Base-by-base conservation (phyloP, 495 filamentous ascomycete genomes). In the Penicillium bialowiezense region DNA sequence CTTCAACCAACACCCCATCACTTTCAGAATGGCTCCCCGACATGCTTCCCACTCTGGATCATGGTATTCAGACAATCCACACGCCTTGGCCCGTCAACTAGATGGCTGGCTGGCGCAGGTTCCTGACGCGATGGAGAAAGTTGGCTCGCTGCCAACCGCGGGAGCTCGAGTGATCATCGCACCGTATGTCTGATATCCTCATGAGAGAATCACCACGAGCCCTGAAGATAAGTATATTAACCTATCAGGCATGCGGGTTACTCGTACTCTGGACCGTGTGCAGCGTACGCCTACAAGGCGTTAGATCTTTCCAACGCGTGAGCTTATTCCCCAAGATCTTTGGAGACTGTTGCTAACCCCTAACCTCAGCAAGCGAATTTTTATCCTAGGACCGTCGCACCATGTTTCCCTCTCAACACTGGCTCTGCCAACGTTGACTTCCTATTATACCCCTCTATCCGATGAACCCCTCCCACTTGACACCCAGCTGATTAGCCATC, bases 301-400 rank as follows among this genome's bases (percentile, higher is more conserved):
- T 83, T 95, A 45, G 92, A 99, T 67, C 74, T 97, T 34, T 85
- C 85, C 15, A 83, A 83, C 53, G 87, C 86, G 86, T 89, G 67
- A 69, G 75, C 40, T 42, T 32, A 41, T 39, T 40, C 24, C 24
- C 31, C 20, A 19, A 41, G 8, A 28, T 20, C 21, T 9, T 41
- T 5, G 47, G 15, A 24, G 23, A 35, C 13, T 29, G 13, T 28
- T 7, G 44, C 49, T 56, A 42, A 59, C 23, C n/a, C 14, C 10
- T 12, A 19, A 24, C 44, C 8, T 32, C 51, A 89, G 86, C 19
- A 95, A 95, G 72, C 85, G 92, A 7, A 81, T 99, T 56, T 97
- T 99, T 68, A 73, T 99, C 40, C 80, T 99, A 40, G 95, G 95
- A 0, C 93, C 93, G 15, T 96, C 93, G 6, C 93, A 99, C 60